These are phyloP conservation scores for Colletotrichum destructivum DNA, from an alignment of 2,329 filamentous ascomycete genomes.

Conservation along the genomic window DNA sequence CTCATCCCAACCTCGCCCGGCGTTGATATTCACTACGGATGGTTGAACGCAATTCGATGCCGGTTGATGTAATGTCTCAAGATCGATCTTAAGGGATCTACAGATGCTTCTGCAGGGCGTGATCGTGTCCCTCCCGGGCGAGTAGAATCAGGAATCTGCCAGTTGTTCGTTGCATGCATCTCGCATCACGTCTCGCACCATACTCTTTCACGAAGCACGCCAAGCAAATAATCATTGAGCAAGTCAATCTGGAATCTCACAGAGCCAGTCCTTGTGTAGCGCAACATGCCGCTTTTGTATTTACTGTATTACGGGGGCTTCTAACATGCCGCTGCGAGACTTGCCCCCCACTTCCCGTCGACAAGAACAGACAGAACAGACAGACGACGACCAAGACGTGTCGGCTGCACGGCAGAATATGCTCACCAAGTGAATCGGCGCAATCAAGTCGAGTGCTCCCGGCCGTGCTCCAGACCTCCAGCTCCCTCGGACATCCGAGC, in stretches of 20 bases:
- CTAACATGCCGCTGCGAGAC: neutral
- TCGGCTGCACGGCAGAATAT: conserved; percentile 24
- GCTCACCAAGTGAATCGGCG: neutral
- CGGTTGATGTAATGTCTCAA: too few species aligned
- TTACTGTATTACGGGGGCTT: neutral
- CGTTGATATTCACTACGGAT: neutral
- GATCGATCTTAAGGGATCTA: neutral
- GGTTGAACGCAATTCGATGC: neutral
- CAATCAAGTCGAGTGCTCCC: neutral
- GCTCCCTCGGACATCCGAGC: conserved; percentile 26
- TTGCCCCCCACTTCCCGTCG: neutral
- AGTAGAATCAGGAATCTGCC: neutral
- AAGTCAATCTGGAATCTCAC: neutral
- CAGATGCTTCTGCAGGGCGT: neutral
- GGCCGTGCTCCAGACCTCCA: conserved; percentile 9
- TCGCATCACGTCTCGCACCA: too few species aligned
- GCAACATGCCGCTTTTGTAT: neutral
- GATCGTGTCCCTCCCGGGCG: too few species aligned
- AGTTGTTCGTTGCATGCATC: too few species aligned
- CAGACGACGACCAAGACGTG: conserved; percentile 2
- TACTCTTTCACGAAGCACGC: neutral
- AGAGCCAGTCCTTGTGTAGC: neutral
- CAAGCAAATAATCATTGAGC: neutral
- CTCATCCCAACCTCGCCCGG: neutral
- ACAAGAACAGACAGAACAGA: neutral